A percentile compares a stretch with the other conserved stretches of the same genome.
Conservation (phyloP, 768 basidiomycete species). For the Mrakia blollopis region DNA sequence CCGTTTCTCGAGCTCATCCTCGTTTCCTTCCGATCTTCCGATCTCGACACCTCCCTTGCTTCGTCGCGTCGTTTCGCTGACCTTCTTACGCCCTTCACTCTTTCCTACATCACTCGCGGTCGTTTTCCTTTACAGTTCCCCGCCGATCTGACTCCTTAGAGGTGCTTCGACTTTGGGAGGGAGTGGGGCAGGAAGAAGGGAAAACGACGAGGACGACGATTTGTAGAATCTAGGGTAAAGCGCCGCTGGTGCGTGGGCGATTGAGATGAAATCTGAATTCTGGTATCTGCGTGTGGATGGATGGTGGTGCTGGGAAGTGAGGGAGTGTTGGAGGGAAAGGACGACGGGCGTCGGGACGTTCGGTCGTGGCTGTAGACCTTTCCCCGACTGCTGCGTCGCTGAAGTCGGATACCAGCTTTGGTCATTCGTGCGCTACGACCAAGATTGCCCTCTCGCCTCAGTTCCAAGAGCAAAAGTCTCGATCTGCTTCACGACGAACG, state of each 20-base stretch:
- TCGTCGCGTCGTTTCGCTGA: no score
- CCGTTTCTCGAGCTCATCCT: not conserved
- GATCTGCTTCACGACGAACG: not conserved
- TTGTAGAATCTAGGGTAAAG: not conserved
- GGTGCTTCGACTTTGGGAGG: not conserved
- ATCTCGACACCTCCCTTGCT: not conserved
- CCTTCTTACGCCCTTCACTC: not conserved
- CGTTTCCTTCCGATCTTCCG: not conserved
- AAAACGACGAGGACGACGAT: not conserved
- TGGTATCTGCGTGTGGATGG: not conserved
- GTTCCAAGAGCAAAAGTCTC: not conserved
- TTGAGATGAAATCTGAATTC: not conserved
- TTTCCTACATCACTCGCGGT: not conserved
- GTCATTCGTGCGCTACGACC: not conserved
- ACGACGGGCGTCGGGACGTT: not conserved
- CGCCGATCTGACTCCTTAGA: constrained; percentile 30
- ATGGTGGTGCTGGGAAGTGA: not conserved
- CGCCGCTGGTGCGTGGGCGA: not conserved
- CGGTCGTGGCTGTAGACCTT: not conserved
- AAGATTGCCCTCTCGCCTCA: not conserved
- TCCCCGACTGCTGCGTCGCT: no score
- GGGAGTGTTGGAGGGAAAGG: not conserved
- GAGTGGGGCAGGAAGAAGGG: not conserved
- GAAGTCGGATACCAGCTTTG: no score
- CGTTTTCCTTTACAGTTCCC: constrained; percentile 20